Evolutionary conservation across 208 protist genomes (phyloP), one percentile per base, ranked within the genome.

Genomic region (Willaertia magna): DNA sequence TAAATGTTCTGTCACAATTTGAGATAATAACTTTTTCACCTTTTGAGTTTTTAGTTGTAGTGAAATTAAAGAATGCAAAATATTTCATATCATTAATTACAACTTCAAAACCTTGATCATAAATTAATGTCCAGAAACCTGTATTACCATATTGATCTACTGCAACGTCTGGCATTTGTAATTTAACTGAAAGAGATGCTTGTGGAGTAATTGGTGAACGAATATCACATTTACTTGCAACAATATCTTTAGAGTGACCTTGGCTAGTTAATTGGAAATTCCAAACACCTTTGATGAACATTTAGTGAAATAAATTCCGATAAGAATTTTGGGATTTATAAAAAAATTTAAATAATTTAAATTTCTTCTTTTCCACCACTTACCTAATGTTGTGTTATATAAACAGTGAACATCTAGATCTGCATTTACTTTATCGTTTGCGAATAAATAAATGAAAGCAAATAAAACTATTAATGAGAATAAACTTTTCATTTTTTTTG

Each of bases 81-180:
- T 76, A 76, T 22, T 76, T 76, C 7, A 43, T 76, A 26, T 46
- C 34, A 20, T 6, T 4, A 46, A 78, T 12, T 22, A n/a, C 30
- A 46, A 78, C 20, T 78, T 78, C 74, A 46, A 78, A 78, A 44
- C 74, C 74, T 44, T 78, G 74, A 43, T 78, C 76, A 78, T 78
- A 78, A 44, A 78, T 39, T 16, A 47, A 44, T 4, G 30, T 42
- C 74, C 74, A 78, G 67, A 44, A 44, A 6, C 67, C 67, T 11
- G 3, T 44, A 20, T 76, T 76, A 43, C 67, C 67, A 4, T 44
- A 43, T 42, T 76, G 7, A 44, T 76, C 67, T 30, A 44, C 18
- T 3, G 67, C 67, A 44, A 76, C 11, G 20, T 39, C 40, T 76
- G 67, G 67, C n/a, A 44, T 76, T 44, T 39, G 40, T 9, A 76